These are phyloP conservation scores for Fusarium subtropicale DNA, from an alignment of 2,329 filamentous ascomycete species.

Conservation along the genomic window DNA sequence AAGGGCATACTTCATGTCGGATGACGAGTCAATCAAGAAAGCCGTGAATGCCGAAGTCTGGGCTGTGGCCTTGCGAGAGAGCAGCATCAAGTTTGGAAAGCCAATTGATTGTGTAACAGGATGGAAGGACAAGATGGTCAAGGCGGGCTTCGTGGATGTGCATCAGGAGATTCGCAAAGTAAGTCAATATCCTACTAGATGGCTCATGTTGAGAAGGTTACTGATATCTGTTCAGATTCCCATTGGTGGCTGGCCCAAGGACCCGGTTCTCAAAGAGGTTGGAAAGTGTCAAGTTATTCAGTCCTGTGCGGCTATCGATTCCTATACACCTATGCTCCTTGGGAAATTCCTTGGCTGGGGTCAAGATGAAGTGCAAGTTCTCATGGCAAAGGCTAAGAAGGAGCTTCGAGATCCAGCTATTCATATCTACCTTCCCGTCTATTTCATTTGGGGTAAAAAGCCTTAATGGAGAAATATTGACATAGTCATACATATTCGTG, in stretches of 20 bases:
- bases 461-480: neutral
- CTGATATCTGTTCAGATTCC: conserved; percentile 16
- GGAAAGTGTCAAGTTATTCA: conserved; percentile 32
- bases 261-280: conserved; percentile 23
- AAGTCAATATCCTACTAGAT: neutral
- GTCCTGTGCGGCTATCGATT: conserved; percentile 33
- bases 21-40: conserved; percentile 30
- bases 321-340: conserved; percentile 35
- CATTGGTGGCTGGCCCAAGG: conserved; percentile 31
- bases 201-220: no score
- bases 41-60: conserved; percentile 26
- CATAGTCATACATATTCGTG: no score
- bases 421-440: conserved; percentile 33
- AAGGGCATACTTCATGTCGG: conserved; percentile 23
- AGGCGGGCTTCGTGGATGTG: conserved; percentile 26
- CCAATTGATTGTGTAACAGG: conserved; percentile 18
- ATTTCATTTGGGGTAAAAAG: conserved; percentile 30
- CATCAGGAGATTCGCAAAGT: conserved; percentile 31
- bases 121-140: conserved; percentile 28
- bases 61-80: conserved; percentile 20
- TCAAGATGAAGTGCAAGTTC: conserved; percentile 32
- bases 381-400: conserved; percentile 38
- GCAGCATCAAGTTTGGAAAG: conserved; percentile 30
- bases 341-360: conserved; percentile 34
- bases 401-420: conserved; percentile 39